phyloP scores from a whole-genome alignment of 225 moss, liverwort and hornwort genomes.

The Neckera pumila region DNA sequence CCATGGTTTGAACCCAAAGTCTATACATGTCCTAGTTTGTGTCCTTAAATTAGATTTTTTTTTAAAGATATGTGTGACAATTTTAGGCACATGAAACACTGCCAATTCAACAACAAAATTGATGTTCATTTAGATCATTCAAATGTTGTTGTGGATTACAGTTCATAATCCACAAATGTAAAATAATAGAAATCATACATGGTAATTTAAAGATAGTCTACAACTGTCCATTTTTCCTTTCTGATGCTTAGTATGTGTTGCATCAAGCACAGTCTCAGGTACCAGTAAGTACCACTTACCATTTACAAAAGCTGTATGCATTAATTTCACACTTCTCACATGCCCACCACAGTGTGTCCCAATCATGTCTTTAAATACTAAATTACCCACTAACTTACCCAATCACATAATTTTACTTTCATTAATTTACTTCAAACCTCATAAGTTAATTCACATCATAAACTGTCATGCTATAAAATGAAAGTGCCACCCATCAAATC shows the following conservation, averaged over 20 bases:
- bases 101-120: background rate
- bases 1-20: fast-evolving
- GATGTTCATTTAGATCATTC: background rate
- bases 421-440: background rate
- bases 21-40: background rate
- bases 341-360: background rate
- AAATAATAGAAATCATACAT: background rate
- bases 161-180: too few relatives aligned
- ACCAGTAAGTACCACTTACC: background rate
- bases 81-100: background rate
- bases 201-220: background rate
- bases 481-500: background rate
- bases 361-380: background rate
- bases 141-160: background rate
- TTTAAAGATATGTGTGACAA: background rate
- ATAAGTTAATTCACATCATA: background rate
- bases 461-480: background rate
- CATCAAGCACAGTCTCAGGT: background rate
- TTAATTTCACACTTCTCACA: background rate
- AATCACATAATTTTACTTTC: background rate
- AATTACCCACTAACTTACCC: background rate
- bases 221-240: background rate
- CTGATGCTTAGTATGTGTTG: too few relatives aligned
- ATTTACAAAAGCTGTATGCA: background rate
- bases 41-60: background rate